These are phyloP conservation scores for Neophaeococcomyces aloes DNA, from an alignment of 2,329 filamentous ascomycete genomes.

Conservation along the genomic window DNA sequence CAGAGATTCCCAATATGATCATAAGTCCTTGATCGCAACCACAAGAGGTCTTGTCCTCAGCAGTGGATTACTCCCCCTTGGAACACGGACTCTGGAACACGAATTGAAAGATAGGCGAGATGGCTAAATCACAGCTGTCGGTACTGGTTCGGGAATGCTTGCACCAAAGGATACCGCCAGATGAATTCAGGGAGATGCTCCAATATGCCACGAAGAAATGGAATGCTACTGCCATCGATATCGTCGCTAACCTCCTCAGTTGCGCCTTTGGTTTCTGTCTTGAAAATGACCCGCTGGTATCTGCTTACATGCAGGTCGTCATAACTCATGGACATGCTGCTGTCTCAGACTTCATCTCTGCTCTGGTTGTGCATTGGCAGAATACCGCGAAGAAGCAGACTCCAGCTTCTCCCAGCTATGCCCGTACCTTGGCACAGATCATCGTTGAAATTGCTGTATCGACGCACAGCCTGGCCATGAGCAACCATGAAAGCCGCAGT, in stretches of 20 bases:
- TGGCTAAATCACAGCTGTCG: slow-evolving; percentile 25
- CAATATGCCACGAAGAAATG: slow-evolving; percentile 3
- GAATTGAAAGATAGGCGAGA: slow-evolving; percentile 18
- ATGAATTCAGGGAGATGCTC: slow-evolving; percentile 14
- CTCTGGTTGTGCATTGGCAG: slow-evolving; percentile 4
- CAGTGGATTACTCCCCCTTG: too few species aligned
- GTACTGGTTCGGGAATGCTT: slow-evolving; percentile 18
- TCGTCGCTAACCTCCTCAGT: slow-evolving; percentile 15
- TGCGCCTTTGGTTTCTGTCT: slow-evolving; percentile 16
- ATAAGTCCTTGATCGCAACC: too few species aligned
- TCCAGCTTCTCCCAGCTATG: neutral
- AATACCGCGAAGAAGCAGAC: neutral
- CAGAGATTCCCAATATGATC: too few species aligned
- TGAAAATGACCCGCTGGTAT: slow-evolving; percentile 18
- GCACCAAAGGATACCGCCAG: slow-evolving; percentile 13
- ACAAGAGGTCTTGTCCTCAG: too few species aligned
- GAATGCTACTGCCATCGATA: slow-evolving; percentile 9
- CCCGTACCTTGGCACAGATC: neutral
- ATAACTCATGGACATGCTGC: slow-evolving; percentile 9
- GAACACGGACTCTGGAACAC: neutral
- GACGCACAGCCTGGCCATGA: neutral
- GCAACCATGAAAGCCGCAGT: neutral
- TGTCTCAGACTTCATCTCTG: slow-evolving; percentile 11
- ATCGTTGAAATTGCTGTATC: slow-evolving; percentile 7
- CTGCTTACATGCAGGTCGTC: slow-evolving; percentile 18